Evolutionary conservation across 352 stramenopile species (phyloP), one percentile per base, ranked within the genome.

Genomic region (Phytophthora citrophthora): DNA sequence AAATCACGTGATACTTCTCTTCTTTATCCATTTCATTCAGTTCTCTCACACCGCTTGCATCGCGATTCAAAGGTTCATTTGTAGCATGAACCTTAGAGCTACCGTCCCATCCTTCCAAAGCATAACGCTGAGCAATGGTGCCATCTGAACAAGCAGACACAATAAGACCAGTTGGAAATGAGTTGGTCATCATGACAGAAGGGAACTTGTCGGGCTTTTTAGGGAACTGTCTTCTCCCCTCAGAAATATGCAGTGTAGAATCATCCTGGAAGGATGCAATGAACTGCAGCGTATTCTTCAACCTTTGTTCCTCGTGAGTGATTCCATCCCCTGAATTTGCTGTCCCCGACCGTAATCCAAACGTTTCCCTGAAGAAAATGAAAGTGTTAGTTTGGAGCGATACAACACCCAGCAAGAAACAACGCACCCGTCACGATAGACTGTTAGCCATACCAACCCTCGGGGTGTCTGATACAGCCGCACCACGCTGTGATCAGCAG

Each of bases 401-500:
- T 13, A 38, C 2, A 4, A n/a, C 34, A 29, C 41, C 4, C 48
- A 34, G 15, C 31, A 54, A 50, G 2, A 64, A 23, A 24, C 23
- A 39, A 65, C 61, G 34, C 43, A 90, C 83, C 80, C 68, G 47
- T 78, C 49, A 4, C 81, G 81, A 24, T 88, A 83, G n/a, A 94
- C 77, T 23, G 64, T 90, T 41, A 94, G 74, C 86, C 86, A 92
- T 29, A 64, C 45, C 15, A 71, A 50, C 5, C 70, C 69, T 3
- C 66, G 64, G 2, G 76, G 67, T 0, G 71, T 86, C 31, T 88
- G 76, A 29, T 72, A 76, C 15, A 93, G 32, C 10, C 70, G 68
- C 4, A 93, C 62, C 26, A 93, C 58, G 27, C 79, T 90, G 41
- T 93, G 86, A 46, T 94, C 84, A 4, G 81, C 79, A 31, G 86